phyloP scores from a whole-genome alignment of 495 filamentous ascomycete species.

The Aspergillus haitiensis region DNA sequence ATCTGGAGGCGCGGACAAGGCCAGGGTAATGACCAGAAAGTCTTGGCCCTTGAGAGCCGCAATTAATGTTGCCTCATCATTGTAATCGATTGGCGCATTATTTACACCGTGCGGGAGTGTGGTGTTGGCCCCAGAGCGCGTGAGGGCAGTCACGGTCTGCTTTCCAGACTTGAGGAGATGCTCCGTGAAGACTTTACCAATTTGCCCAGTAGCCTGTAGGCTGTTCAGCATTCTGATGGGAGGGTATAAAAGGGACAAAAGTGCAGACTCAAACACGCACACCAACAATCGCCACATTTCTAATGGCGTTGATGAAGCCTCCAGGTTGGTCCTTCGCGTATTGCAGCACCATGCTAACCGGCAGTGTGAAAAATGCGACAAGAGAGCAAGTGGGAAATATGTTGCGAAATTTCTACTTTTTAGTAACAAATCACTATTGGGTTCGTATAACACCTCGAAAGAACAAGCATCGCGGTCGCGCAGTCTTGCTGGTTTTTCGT shows the following conservation, averaged over 20 bases:
- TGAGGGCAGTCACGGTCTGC: constrained; percentile 55
- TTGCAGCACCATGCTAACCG: neutral
- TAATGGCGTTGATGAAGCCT: constrained; percentile 33
- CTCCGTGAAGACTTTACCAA: constrained; percentile 54
- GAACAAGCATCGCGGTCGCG: too few relatives aligned
- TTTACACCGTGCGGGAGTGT: constrained; percentile 45
- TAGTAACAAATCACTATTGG: too few relatives aligned
- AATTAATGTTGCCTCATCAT: constrained; percentile 43
- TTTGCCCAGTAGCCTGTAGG: constrained; percentile 55
- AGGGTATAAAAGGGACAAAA: too few relatives aligned
- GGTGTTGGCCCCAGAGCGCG: constrained; percentile 43
- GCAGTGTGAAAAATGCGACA: too few relatives aligned
- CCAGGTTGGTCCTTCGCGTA: constrained; percentile 28
- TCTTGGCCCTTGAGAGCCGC: constrained; percentile 52
- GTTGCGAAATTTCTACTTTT: too few relatives aligned
- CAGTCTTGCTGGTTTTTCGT: too few relatives aligned
- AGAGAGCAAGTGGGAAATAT: too few relatives aligned
- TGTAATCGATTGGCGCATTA: constrained; percentile 48
- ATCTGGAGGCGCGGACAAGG: constrained; percentile 36
- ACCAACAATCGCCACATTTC: constrained; percentile 40
- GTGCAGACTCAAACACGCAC: constrained; percentile 19
- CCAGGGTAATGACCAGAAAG: constrained; percentile 61
- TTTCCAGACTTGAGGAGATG: constrained; percentile 50
- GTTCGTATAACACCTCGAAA: too few relatives aligned
- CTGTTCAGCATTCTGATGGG: constrained; percentile 6